Evolutionary conservation across 202 grass and related monocot genomes (phyloP).

Genomic region (Miscanthus sacchariflorus): DNA sequence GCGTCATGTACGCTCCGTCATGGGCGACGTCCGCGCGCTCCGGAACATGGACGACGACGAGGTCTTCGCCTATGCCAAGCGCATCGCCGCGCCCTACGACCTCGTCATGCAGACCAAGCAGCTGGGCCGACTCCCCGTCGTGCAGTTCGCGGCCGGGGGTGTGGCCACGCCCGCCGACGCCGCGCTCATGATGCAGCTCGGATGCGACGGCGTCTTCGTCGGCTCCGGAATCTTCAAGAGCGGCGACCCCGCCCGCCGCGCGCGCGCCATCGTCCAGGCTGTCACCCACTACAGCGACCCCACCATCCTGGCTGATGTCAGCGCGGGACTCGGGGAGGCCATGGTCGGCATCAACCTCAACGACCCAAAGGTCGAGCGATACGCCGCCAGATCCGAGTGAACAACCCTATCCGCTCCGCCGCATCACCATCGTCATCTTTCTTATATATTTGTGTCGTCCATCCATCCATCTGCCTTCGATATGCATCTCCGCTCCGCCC

Average conservation of each 20-base stretch:
- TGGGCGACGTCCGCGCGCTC: conserved; percentile 66
- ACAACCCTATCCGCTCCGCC: too few relatives aligned
- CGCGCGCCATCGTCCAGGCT: conserved; percentile 76
- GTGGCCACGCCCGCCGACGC: conserved; percentile 78
- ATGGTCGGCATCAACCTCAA: conserved; percentile 69
- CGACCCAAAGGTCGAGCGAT: conserved; percentile 26
- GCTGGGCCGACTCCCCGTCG: conserved; percentile 75
- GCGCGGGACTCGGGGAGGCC: conserved; percentile 5
- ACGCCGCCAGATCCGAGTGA: conserved; percentile 25
- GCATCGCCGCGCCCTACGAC: conserved; percentile 79
- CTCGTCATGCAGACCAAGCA: conserved; percentile 96
- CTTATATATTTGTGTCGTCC: background rate
- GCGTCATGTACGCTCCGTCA: conserved; percentile 79
- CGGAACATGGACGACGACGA: conserved; percentile 66
- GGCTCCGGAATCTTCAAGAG: conserved; percentile 93
- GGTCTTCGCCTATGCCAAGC: conserved; percentile 87
- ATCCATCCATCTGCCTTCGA: background rate
- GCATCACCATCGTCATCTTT: background rate
- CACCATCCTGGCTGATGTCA: conserved; percentile 4
- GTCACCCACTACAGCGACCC: background rate
- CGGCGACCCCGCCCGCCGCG: conserved; percentile 66
- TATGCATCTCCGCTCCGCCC: background rate
- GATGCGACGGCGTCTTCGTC: conserved; percentile 85
- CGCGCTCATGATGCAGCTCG: conserved; percentile 88
- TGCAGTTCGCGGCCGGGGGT: conserved; percentile 74